phyloP scores from a whole-genome alignment of 257 asterid genomes.

The Plantago elongata region DNA sequence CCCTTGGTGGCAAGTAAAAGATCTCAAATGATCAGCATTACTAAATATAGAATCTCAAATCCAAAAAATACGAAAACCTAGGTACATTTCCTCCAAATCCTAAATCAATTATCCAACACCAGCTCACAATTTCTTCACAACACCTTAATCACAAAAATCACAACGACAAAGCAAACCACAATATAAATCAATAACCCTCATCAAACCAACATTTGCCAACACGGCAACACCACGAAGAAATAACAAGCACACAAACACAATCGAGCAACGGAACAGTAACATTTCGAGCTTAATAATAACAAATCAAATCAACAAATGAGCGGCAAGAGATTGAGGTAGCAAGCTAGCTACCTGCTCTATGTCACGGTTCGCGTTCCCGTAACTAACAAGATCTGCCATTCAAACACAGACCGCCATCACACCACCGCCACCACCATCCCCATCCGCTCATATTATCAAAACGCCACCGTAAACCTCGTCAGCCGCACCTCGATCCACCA shows the following conservation, averaged over 20 bases:
- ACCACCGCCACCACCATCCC: conserved; percentile 71
- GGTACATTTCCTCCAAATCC: conserved; percentile 19
- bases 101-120: conserved; percentile 5
- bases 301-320: too few species aligned
- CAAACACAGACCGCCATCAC: conserved; percentile 71
- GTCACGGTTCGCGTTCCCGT: conserved; percentile 77
- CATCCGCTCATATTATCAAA: conserved; percentile 77
- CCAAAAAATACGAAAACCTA: conserved; percentile 6
- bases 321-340: too few species aligned
- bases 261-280: not conserved
- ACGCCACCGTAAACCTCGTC: conserved; percentile 25
- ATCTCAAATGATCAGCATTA: conserved; percentile 13
- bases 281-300: conserved; percentile 8
- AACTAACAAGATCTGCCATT: conserved; percentile 98
- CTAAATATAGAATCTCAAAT: conserved; percentile 12
- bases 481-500: conserved; percentile 15
- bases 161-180: not conserved
- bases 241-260: not conserved
- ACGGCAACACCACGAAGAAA: too few species aligned
- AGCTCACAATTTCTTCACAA: not conserved
- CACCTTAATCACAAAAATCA: not conserved
- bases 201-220: too few species aligned
- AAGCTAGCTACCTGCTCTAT: conserved; percentile 58
- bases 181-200: too few species aligned
- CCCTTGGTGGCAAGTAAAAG: not conserved